Evolutionary conservation across 2,329 filamentous ascomycete genomes (phyloP), one percentile per base, ranked within the genome.

Genomic region (Aspergillus puulaauensis): DNA sequence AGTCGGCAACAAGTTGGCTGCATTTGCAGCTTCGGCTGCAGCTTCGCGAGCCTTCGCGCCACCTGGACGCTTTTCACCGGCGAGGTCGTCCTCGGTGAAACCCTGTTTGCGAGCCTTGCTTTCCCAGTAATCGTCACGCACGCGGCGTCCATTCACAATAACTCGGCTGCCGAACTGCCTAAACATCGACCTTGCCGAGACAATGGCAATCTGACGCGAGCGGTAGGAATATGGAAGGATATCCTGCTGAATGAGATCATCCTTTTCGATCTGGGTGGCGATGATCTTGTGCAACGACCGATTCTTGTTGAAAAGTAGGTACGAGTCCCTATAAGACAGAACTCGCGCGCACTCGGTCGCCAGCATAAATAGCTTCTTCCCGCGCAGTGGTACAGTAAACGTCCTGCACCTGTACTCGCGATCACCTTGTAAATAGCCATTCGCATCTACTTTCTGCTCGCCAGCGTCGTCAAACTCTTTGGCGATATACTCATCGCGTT

Each of bases 121-220:
- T 75, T 98, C 95, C 95, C 95, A 99, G 76, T 99, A 99, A 73
- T 99, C 95, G 76, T 99, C 95, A 50, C 95, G 88, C 43, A 99
- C 95, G 57, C 95, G 84, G 61, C 93, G 85, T 35, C 95, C 95
- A 68, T 93, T 90, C 37, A 90, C 86, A 63, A 99, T 95, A 52
- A 99, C 89, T 62, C 95, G 86, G 74, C 93, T 97, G 49, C 95
- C 95, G 74, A 99, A 99, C 74, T 99, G 95, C 44, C 95, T 88
- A 76, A 98, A 99, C 95, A 99, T 99, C 66, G 93, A 98, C 63
- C 91, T 87, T 31, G 95, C 95, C 1, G 95, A 98, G 44, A 99
- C 95, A 61, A 99, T 97, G 52, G 95, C 95, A 66, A 99, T 99
- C 76, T 99, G 95, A 51, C 95, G 87, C n/a, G 95, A 99, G 45